Base-by-base conservation (phyloP, 1,284 basidiomycete genomes). In the Ganoderma sp. region DNA sequence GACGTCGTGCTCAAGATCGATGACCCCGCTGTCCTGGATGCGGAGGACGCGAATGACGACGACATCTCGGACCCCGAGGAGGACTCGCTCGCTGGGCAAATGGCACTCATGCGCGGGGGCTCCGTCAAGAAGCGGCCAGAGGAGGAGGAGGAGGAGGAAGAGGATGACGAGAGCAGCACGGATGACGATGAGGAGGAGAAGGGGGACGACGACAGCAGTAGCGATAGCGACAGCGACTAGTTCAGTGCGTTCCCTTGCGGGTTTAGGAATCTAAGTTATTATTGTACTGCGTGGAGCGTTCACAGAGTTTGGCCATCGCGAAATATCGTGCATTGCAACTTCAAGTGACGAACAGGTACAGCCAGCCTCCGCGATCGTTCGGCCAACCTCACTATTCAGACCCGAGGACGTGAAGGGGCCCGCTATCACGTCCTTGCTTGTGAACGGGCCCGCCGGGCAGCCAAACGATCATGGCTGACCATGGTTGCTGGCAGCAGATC, bases 31-130 rank as follows among this genome's bases (percentile, higher is more conserved):
- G 83, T 83, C 6, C 82, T 90, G 15, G 84, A 81, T 10, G 81
- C 81, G 0, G 89, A 90, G 12, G 90, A 91, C 66, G 84, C 85
- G 67, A 25, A 81, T 17, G 96, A 97, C 61, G 96, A 97, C 76
- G 95, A 97, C 68, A 98, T 98, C 71, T 97, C 95, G 0, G 96
- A 98, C 65, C 96, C 96, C 0, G 97, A 98, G 61, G 97, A 98
- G 80, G 97, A 98, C 80, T 88, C 91, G 32, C 83, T 99, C 59
- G 98, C 97, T 3, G 98, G 98, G 3, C 98, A 99, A 84, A 98
- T 99, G 96, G 97, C 97, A 2, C 88, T 92, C 62, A 97, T 99
- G 95, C 90, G 95, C 64, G 98, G 98, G 6, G 93, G 91, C 17
- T 79, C 88, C 48, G 96, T 99, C 66, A 97, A 96, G 86, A 88